Percentiles rank a stretch among this genome's conserved stretches.
Evolutionary conservation across 371 early-diverging fungal species (phyloP).

Genomic region (Dichotomocladium elegans): DNA sequence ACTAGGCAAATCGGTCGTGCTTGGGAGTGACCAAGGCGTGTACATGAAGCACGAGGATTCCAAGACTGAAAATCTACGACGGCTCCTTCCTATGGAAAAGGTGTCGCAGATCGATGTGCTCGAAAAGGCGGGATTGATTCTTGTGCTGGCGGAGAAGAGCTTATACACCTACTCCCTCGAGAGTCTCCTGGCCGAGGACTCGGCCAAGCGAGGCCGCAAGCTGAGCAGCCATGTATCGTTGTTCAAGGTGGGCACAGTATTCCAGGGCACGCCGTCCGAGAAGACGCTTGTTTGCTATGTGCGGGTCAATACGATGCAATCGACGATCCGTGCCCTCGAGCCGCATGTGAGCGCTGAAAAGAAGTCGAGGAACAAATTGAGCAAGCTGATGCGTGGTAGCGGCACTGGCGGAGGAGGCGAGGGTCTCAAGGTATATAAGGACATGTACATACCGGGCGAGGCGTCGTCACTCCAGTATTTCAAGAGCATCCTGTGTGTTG

Average conservation of each 20-base stretch:
- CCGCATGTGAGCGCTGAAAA: slow-evolving; percentile 54
- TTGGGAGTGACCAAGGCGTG: slow-evolving; percentile 47
- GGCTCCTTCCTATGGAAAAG: slow-evolving; percentile 71
- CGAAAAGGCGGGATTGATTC: slow-evolving; percentile 61
- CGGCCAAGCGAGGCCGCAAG: slow-evolving; percentile 57
- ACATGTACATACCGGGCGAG: slow-evolving; percentile 84
- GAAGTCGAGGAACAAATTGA: slow-evolving; percentile 36
- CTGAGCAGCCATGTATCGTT: slow-evolving; percentile 81
- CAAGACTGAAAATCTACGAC: slow-evolving; percentile 34
- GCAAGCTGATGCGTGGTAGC: slow-evolving; percentile 42
- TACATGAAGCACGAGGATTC: slow-evolving; percentile 30
- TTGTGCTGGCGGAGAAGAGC: slow-evolving; percentile 81
- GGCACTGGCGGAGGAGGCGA: slow-evolving; percentile 49
- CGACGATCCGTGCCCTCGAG: slow-evolving; percentile 77
- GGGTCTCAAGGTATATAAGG: slow-evolving; percentile 67
- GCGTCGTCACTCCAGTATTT: slow-evolving; percentile 83
- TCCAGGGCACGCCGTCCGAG: slow-evolving; percentile 67
- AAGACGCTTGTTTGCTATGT: slow-evolving; percentile 75
- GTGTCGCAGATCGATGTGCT: slow-evolving; percentile 86
- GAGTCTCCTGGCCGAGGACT: slow-evolving; percentile 47
- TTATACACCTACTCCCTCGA: slow-evolving; percentile 76
- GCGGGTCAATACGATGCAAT: slow-evolving; percentile 58
- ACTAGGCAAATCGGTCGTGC: slow-evolving; percentile 23
- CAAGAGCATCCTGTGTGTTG: slow-evolving; percentile 85
- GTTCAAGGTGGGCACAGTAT: slow-evolving; percentile 82